Conservation (phyloP, 495 filamentous ascomycete genomes). For the Penicillium subrubescens region DNA sequence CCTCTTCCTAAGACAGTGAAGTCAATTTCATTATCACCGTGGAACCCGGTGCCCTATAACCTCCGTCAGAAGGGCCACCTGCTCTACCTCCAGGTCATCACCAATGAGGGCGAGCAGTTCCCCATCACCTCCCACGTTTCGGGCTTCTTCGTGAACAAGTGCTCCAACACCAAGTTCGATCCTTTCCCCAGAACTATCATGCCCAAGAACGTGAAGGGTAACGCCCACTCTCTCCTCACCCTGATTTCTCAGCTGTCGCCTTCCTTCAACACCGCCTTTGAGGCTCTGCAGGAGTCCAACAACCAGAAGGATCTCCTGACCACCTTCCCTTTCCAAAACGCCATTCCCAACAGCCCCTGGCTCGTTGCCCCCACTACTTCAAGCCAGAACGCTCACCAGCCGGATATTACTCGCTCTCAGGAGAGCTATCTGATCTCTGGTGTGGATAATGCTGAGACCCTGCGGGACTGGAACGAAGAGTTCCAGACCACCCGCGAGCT, state of each 20-base stretch:
- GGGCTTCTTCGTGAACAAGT: conserved; percentile 96
- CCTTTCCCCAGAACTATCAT: conserved; percentile 69
- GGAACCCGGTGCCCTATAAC: conserved; percentile 94
- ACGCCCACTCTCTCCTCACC: conserved; percentile 83
- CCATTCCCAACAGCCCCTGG: conserved; percentile 92
- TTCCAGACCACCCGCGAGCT: conserved; percentile 96
- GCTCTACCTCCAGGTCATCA: conserved; percentile 84
- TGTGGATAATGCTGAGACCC: conserved; percentile 87
- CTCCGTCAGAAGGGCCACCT: conserved; percentile 90
- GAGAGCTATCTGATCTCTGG: conserved; percentile 89
- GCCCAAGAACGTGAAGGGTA: conserved; percentile 57
- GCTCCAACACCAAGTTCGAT: conserved; percentile 87
- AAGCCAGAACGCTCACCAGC: conserved; percentile 65
- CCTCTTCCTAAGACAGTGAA: conserved; percentile 85
- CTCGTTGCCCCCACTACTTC: conserved; percentile 70
- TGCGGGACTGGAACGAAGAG: conserved; percentile 99
- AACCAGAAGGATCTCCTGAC: conserved; percentile 82
- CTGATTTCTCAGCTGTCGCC: conserved; percentile 78
- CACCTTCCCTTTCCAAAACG: conserved; percentile 93
- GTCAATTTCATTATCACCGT: conserved; percentile 81
- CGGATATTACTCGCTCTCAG: conserved; percentile 87
- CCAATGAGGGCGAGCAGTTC: conserved; percentile 88
- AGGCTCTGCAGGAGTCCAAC: conserved; percentile 75
- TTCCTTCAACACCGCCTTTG: conserved; percentile 75
- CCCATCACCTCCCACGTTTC: conserved; percentile 92